Conservation (phyloP, 805 yeast genomes). For the Metschnikowia dekortorum region DNA sequence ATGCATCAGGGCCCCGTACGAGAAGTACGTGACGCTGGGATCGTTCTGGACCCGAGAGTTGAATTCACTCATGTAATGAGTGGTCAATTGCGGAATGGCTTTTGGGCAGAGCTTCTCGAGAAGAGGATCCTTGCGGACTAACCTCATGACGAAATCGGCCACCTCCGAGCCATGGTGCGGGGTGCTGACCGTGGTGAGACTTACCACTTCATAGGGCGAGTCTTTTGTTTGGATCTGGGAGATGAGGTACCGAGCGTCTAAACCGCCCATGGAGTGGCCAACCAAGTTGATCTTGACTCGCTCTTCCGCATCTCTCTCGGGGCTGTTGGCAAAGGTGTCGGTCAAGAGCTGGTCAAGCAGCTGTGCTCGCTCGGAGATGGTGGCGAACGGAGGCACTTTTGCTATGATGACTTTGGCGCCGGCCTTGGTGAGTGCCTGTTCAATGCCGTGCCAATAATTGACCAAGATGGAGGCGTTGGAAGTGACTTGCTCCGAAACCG, state of each 20-base stretch:
- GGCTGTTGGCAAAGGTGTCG: slow-evolving; percentile 20
- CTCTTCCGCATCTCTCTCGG: slow-evolving; percentile 12
- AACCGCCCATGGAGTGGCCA: slow-evolving; percentile 94
- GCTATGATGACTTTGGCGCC: slow-evolving; percentile 73
- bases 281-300: slow-evolving; percentile 61
- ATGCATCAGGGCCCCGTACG: slow-evolving; percentile 72
- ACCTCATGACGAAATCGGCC: slow-evolving; percentile 61
- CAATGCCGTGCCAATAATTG: slow-evolving; percentile 82
- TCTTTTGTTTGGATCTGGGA: slow-evolving; percentile 37
- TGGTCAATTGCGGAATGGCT: slow-evolving; percentile 63
- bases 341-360: slow-evolving; percentile 50
- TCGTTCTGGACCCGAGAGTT: slow-evolving; percentile 51
- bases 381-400: slow-evolving; percentile 78
- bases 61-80: slow-evolving; percentile 47
- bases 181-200: slow-evolving; percentile 80
- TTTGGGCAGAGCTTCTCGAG: slow-evolving; percentile 22
- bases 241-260: slow-evolving; percentile 76
- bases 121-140: slow-evolving; percentile 20
- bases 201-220: slow-evolving; percentile 54
- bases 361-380: slow-evolving; percentile 64
- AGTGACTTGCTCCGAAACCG: slow-evolving; percentile 10
- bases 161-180: slow-evolving; percentile 86
- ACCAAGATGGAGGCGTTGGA: slow-evolving; percentile 37
- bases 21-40: slow-evolving; percentile 65
- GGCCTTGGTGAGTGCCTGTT: slow-evolving; percentile 49